A percentile compares a stretch with the other conserved stretches of the same genome.
These are phyloP conservation scores for Phaeosphaeria sp. DNA, from an alignment of 2,329 filamentous ascomycete genomes.

Conservation along the genomic window DNA sequence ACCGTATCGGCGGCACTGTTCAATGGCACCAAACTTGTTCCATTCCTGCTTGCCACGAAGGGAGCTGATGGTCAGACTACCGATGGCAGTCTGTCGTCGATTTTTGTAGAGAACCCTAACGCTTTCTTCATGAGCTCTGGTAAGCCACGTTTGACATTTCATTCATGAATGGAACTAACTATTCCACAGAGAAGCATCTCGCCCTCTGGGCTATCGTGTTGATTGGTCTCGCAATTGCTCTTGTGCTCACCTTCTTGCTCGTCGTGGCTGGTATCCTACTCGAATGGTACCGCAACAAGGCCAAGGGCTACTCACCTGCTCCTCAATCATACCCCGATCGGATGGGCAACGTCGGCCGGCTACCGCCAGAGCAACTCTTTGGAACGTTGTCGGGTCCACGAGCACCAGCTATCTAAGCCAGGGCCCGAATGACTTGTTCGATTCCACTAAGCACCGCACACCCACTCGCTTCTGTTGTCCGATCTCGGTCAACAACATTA, in stretches of 20 bases:
- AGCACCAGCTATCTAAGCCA: slow-evolving; percentile 40
- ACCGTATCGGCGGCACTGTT: slow-evolving; percentile 85
- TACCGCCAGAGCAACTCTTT: slow-evolving; percentile 57
- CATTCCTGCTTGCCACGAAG: slow-evolving; percentile 80
- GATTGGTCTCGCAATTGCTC: slow-evolving; percentile 78
- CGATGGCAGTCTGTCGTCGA: slow-evolving; percentile 75
- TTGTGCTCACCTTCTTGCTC: slow-evolving; percentile 78
- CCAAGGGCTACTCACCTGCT: slow-evolving; percentile 81
- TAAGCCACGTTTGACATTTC: slow-evolving; percentile 52
- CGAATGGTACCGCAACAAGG: slow-evolving; percentile 76
- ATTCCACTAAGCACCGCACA: neutral
- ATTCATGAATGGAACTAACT: slow-evolving; percentile 13
- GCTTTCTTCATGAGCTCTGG: slow-evolving; percentile 73
- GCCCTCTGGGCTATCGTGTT: slow-evolving; percentile 80
- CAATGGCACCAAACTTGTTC: slow-evolving; percentile 78
- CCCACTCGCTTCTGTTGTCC: no score
- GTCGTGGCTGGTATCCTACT: slow-evolving; percentile 77
- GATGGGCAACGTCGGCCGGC: slow-evolving; percentile 55
- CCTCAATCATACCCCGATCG: slow-evolving; percentile 62
- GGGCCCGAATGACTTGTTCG: no score
- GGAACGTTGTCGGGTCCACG: slow-evolving; percentile 42
- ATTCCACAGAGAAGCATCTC: slow-evolving; percentile 60
- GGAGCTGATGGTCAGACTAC: slow-evolving; percentile 58
- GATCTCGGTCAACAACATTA: no score
- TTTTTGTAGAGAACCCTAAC: slow-evolving; percentile 80